Evolutionary conservation across 2,329 filamentous ascomycete genomes (phyloP).

Genomic region (Aspergillus arachidicola): DNA sequence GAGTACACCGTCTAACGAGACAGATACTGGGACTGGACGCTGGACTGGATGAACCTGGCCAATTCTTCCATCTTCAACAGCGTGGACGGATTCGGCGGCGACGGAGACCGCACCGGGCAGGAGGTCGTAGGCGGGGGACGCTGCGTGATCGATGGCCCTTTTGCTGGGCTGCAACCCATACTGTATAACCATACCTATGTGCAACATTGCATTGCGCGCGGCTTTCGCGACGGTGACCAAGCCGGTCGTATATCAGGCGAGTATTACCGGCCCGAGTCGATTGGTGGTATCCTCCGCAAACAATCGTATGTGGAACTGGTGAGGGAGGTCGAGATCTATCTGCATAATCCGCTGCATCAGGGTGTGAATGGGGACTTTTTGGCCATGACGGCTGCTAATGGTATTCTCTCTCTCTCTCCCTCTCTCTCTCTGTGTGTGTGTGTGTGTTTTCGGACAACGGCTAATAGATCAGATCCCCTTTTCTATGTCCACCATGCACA

Average conservation of each 20-base stretch:
- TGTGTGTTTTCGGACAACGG: no score
- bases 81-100: constrained; percentile 19
- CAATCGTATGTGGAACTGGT: not conserved
- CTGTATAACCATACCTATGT: not conserved
- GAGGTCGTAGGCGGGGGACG: constrained; percentile 13
- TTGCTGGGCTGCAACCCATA: constrained; percentile 1
- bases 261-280: not conserved
- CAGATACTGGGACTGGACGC: constrained; percentile 39
- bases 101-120: constrained; percentile 13
- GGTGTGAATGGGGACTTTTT: not conserved
- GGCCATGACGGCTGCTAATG: constrained; percentile 11
- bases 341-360: not conserved
- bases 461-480: constrained; percentile 25
- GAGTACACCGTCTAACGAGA: no score
- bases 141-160: constrained; percentile 20
- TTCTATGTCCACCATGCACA: constrained; percentile 45
- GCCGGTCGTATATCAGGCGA: not conserved
- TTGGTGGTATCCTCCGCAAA: not conserved
- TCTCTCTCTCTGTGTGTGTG: no score
- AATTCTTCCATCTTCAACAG: constrained; percentile 17
- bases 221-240: not conserved
- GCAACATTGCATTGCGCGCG: not conserved
- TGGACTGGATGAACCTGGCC: constrained; percentile 16
- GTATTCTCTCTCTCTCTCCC: constrained; percentile 7
- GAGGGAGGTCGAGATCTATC: not conserved